A percentile compares a stretch with the other conserved stretches of the same genome.
Evolutionary conservation across 257 asterid genomes (phyloP).

Genomic region (Solanum bulbocastanum): DNA sequence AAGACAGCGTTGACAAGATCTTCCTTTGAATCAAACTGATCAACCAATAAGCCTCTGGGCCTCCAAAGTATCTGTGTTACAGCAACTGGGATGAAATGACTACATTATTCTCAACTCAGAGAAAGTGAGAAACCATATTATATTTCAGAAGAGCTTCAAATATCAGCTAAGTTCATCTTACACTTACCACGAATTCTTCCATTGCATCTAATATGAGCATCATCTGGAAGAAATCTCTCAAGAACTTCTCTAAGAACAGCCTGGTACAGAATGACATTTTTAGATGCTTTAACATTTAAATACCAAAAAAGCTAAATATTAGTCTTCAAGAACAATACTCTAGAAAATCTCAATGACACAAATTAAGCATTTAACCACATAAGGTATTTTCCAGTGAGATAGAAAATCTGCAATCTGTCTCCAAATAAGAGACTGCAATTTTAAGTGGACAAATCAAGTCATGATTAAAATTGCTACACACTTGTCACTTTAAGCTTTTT

Average conservation of each 20-base stretch:
- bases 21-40: conserved; percentile 89
- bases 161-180: not conserved
- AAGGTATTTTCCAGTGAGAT: not conserved
- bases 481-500: not conserved
- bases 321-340: not conserved
- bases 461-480: not conserved
- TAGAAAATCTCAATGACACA: not conserved
- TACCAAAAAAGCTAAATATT: not conserved
- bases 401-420: not conserved
- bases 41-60: conserved; percentile 87
- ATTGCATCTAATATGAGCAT: conserved; percentile 66
- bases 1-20: conserved; percentile 85
- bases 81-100: conserved; percentile 58
- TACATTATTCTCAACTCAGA: conserved; percentile 1
- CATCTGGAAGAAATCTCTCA: conserved; percentile 64
- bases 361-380: not conserved
- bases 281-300: conserved; percentile 3
- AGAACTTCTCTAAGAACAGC: conserved; percentile 87
- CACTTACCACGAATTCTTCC: conserved; percentile 95
- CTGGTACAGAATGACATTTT: conserved; percentile 25
- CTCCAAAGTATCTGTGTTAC: conserved; percentile 93
- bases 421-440: not conserved
- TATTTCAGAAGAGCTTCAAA: not conserved
- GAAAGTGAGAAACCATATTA: not conserved
- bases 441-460: not conserved